Evolutionary conservation across 192 early-diverging fungal genomes (phyloP).

Genomic region (Spinellus fusiger): DNA sequence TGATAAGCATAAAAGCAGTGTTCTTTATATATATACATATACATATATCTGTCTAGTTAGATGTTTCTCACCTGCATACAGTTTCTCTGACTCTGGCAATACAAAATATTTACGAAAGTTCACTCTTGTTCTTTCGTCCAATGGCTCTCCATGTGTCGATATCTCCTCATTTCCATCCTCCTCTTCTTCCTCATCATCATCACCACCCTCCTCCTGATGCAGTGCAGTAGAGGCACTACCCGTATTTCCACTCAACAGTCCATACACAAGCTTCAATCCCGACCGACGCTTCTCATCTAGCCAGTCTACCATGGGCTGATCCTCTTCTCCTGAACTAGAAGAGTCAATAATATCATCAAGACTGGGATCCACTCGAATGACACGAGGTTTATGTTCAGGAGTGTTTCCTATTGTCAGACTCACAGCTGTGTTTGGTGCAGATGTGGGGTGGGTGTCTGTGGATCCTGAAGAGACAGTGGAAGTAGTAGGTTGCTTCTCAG

Average conservation of each 20-base stretch:
- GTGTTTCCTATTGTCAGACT: slow-evolving; percentile 8
- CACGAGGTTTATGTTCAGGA: background rate
- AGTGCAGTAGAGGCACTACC: background rate
- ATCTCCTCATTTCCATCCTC: slow-evolving; percentile 14
- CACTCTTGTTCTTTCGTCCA: slow-evolving; percentile 25
- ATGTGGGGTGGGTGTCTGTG: slow-evolving; percentile 19
- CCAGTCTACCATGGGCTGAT: slow-evolving; percentile 23
- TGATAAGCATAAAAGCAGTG: background rate
- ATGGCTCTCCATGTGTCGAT: slow-evolving; percentile 5
- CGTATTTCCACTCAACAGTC: slow-evolving; percentile 14
- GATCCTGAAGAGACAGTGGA: slow-evolving; percentile 4
- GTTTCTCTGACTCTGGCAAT: slow-evolving; percentile 46
- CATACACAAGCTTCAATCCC: slow-evolving; percentile 32
- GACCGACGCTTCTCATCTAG: slow-evolving; percentile 24
- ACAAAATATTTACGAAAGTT: slow-evolving; percentile 49
- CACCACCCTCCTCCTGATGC: background rate
- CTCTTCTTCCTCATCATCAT: slow-evolving; percentile 11
- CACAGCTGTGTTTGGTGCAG: slow-evolving; percentile 18
- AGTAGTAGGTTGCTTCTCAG: background rate
- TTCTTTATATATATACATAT: background rate
- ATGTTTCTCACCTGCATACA: slow-evolving; percentile 37
- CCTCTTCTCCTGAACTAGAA: slow-evolving; percentile 27
- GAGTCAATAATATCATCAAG: background rate
- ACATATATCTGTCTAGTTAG: background rate
- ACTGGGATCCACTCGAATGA: background rate